Percentiles rank a stretch among this genome's conserved stretches.
Conservation (phyloP, 2,329 filamentous ascomycete genomes). For the Thelonectria rubi region DNA sequence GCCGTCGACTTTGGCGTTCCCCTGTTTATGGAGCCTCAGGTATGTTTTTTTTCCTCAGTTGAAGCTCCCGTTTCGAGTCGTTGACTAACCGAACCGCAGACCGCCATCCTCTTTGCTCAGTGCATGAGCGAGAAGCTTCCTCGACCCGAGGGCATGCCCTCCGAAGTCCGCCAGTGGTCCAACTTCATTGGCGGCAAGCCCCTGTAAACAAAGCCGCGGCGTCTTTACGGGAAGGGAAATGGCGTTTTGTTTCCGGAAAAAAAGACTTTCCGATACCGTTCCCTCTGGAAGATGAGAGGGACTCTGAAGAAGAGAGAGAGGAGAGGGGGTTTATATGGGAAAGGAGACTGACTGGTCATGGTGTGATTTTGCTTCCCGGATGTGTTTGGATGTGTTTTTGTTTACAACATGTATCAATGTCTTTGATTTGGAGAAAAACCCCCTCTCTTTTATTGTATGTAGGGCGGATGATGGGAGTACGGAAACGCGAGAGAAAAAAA, state of each 20-base stretch:
- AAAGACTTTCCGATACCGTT: constrained; percentile 27
- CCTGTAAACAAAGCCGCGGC: constrained; percentile 60
- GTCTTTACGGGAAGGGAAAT: constrained; percentile 20
- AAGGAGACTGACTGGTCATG: constrained; percentile 14
- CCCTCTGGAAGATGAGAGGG: background rate
- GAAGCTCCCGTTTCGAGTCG: constrained; percentile 11
- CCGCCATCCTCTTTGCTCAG: constrained; percentile 92
- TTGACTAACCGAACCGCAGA: constrained; percentile 63
- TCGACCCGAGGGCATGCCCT: constrained; percentile 84
- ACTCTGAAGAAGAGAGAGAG: background rate
- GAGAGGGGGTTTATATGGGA: constrained; percentile 13
- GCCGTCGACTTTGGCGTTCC: constrained; percentile 98
- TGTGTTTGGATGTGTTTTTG: constrained; percentile 18
- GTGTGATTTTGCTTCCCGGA: constrained; percentile 16
- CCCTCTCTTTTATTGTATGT: constrained; percentile 29
- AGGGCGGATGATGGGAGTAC: constrained; percentile 32
- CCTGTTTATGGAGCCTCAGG: constrained; percentile 98
- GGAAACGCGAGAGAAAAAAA: constrained; percentile 29
- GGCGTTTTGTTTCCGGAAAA: constrained; percentile 38
- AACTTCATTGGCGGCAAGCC: constrained; percentile 92
- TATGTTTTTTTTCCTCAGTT: constrained; percentile 60
- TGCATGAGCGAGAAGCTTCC: constrained; percentile 98
- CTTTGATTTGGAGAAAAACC: constrained; percentile 24
- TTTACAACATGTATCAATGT: constrained; percentile 13
- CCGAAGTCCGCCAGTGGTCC: constrained; percentile 93